Conservation (phyloP, 2,329 filamentous ascomycete genomes). For the Xylaria hypoxylon region DNA sequence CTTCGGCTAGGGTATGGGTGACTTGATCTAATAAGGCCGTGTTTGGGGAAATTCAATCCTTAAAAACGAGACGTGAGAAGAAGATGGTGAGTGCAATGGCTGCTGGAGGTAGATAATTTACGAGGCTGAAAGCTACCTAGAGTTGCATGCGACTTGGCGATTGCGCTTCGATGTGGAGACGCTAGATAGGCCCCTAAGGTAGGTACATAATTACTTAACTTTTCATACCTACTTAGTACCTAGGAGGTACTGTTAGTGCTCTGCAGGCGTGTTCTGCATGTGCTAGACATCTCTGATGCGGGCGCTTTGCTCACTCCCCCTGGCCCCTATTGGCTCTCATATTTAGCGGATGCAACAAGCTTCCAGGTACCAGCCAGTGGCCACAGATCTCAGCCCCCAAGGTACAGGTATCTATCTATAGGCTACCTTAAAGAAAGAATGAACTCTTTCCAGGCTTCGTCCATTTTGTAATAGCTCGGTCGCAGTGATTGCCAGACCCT, state of each 20-base stretch:
- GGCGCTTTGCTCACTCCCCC: background rate
- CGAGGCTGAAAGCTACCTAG: constrained; percentile 19
- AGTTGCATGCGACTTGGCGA: constrained; percentile 10
- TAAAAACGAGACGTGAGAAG: too few relatives aligned
- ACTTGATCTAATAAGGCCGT: background rate
- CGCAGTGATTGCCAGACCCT: too few relatives aligned
- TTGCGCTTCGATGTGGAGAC: constrained; percentile 22
- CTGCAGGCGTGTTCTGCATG: constrained; percentile 20
- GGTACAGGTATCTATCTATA: too few relatives aligned
- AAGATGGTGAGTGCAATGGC: background rate
- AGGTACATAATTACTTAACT: too few relatives aligned
- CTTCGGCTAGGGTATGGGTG: background rate
- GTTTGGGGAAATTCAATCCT: background rate
- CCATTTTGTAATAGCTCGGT: too few relatives aligned
- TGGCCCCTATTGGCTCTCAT: constrained; percentile 10
- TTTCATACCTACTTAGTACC: too few relatives aligned
- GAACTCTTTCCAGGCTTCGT: too few relatives aligned
- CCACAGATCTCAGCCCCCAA: background rate
- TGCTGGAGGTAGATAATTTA: background rate
- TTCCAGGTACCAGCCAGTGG: constrained; percentile 3
- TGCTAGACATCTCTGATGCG: background rate
- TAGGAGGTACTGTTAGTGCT: background rate
- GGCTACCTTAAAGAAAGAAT: too few relatives aligned
- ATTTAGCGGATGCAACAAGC: constrained; percentile 17
- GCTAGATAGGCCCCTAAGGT: background rate